Evolutionary conservation across 1,284 basidiomycete genomes (phyloP), one percentile per base, ranked within the genome.

Genomic region (Mycena sp.): DNA sequence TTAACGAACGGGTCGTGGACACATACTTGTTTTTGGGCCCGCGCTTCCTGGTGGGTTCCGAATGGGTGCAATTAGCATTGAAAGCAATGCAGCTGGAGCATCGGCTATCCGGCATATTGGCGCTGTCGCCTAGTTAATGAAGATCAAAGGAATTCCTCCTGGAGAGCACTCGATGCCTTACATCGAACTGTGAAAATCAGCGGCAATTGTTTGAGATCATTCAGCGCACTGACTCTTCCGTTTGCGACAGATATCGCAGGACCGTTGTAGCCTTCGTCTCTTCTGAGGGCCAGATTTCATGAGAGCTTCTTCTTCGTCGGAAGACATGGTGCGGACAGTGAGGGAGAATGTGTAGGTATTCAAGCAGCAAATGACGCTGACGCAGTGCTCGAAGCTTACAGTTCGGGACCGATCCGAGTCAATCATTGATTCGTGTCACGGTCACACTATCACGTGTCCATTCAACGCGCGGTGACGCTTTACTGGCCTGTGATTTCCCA

Each of bases 41-140:
- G 57, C 89, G 83, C 79, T 90, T 86, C 81, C 87, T 41, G 21
- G 40, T 79, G n/a, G 82, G 80, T 72, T 81, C 82, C 67, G 82
- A 81, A 74, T 91, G 91, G 5, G 85, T 88, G 74, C 90, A 92
- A 21, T 87, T 84, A 26, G 85, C 76, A 63, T 84, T 82, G 69
- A 85, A 86, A n/a, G 86, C 83, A 44, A 83, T 77, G 73, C 91
- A 93, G 73, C 90, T 90, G 1, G 90, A 86, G 72, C 91, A 93
- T 35, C 76, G 77, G 61, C 84, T 85, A 46, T 79, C 79, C 12
- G 83, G 82, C 81, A 83, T 86, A 63, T 79, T 77, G 21, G 80
- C 80, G 56, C 83, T 84, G 70, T 86, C 82, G 64, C 85, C 84
- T 85, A 46, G 35, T 23, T 10, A 9, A 43, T 17, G 44, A 51